Evolutionary conservation across 805 yeast species (phyloP).

Genomic region (Lipomyces mesembrius): DNA sequence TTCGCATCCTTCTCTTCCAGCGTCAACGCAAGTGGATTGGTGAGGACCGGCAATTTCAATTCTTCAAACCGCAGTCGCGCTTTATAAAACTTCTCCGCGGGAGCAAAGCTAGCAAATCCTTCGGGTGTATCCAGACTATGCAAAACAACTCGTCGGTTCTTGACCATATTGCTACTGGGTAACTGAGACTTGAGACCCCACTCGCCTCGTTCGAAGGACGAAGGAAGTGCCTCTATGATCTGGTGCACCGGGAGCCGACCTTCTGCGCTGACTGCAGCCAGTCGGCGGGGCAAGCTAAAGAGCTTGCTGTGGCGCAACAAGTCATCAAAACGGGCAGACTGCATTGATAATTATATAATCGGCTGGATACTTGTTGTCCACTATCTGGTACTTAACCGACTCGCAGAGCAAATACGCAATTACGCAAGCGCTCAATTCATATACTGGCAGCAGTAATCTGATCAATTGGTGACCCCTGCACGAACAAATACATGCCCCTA

Average conservation of each 20-base stretch:
- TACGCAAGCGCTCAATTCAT: not conserved
- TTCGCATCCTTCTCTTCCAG: slow-evolving; percentile 7
- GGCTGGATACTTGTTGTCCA: not conserved
- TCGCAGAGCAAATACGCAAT: not conserved
- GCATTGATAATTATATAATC: not conserved
- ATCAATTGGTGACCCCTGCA: not conserved
- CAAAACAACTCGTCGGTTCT: slow-evolving; percentile 15
- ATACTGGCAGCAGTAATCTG: not conserved
- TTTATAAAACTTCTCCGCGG: slow-evolving; percentile 16
- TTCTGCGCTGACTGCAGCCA: not conserved
- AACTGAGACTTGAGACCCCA: slow-evolving; percentile 37
- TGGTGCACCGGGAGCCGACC: slow-evolving; percentile 39
- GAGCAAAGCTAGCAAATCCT: slow-evolving; percentile 27
- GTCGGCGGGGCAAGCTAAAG: not conserved
- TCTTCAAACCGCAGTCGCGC: slow-evolving; percentile 22
- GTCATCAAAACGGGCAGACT: slow-evolving; percentile 1
- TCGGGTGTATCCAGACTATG: slow-evolving; percentile 26
- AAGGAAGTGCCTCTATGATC: slow-evolving; percentile 31
- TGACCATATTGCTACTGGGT: slow-evolving; percentile 17
- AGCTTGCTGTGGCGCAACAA: slow-evolving; percentile 2
- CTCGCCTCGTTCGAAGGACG: slow-evolving; percentile 28
- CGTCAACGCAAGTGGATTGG: not conserved
- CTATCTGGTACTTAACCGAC: not conserved
- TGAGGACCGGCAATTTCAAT: slow-evolving; percentile 15
- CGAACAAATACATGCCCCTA: not conserved